phyloP scores from a whole-genome alignment of 23 red algal genomes.

The Agarophyton chilense region DNA sequence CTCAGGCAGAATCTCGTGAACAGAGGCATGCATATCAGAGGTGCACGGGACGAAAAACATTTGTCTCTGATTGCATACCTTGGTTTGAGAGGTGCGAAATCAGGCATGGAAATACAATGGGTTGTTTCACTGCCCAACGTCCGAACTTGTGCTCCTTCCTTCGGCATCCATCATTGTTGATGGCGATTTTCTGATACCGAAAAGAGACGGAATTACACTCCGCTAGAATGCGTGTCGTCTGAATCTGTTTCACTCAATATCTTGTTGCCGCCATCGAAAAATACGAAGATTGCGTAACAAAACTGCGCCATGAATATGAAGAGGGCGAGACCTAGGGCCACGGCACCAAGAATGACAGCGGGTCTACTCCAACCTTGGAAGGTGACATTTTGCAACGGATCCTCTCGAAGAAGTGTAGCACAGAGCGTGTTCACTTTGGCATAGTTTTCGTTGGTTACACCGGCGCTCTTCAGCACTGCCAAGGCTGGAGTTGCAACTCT shows the following conservation, averaged over 20 bases:
- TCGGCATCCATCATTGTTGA: no score
- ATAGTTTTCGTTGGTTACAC: constrained; percentile 27
- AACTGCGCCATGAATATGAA: not conserved
- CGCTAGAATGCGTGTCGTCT: not conserved
- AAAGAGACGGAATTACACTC: not conserved
- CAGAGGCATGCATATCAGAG: no score
- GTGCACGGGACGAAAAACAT: no score
- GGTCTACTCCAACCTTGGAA: constrained; percentile 27
- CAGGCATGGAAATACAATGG: not conserved
- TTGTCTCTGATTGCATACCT: no score
- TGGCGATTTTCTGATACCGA: not conserved
- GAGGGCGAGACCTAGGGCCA: constrained; percentile 27
- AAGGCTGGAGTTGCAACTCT: not conserved
- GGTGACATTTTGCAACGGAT: constrained; percentile 1
- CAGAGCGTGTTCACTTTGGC: constrained; percentile 24
- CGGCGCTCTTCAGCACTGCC: not conserved
- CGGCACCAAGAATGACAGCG: constrained; percentile 34
- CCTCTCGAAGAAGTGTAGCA: not conserved
- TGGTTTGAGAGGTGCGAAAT: no score
- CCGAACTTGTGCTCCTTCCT: not conserved
- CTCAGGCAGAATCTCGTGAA: no score
- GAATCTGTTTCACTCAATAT: not conserved
- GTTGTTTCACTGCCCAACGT: no score
- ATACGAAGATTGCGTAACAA: not conserved
- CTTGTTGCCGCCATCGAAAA: not conserved